Evolutionary conservation across 768 basidiomycete species (phyloP), one percentile per base, ranked within the genome.

Genomic region (Tulasnella sp.): DNA sequence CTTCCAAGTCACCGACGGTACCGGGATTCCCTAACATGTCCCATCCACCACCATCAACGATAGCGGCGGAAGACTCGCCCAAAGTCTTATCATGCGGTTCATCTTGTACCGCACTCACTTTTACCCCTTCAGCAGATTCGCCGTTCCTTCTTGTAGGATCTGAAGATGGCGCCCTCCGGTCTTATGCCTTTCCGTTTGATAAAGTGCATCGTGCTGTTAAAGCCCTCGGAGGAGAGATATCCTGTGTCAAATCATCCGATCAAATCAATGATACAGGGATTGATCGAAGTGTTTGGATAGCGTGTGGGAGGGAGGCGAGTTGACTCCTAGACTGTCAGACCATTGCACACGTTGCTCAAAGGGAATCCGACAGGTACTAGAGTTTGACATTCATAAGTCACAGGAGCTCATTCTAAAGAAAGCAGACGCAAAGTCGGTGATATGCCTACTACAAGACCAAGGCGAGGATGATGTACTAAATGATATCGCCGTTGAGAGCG

Each of bases 131-230:
- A 22, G 5, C 19, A 29, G n/a, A 27, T n/a, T 10, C 34, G 19
- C 17, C 17, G 11, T 49, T 49, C 27, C 19, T 58, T 22, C 44
- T 58, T 9, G 21, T 45, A 2, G 56, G 59, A 22, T 19, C 65
- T 84, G 85, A 79, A 61, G 85, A 90, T 67, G 87, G 87, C 3
- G 77, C 78, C 43, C 69, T 88, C 46, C 78, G 87, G 22, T 70
- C 84, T 17, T 90, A 87, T 63, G 73, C 77, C 63, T 70, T 81
- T 4, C 78, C 81, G 2, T 75, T 80, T 1, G 72, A 74, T 64
- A 84, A 78, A 65, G 82, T 85, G 5, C 63, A 76, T 29, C 84
- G 80, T 66, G 87, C 84, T 2, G 71, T 87, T 50, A 75, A 78
- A 64, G 78, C 77, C 4, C 69, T 83, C 5, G 76, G 74, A 8